Evolutionary conservation across 768 basidiomycete species (phyloP).

Genomic region (Favolaschia claudopus): DNA sequence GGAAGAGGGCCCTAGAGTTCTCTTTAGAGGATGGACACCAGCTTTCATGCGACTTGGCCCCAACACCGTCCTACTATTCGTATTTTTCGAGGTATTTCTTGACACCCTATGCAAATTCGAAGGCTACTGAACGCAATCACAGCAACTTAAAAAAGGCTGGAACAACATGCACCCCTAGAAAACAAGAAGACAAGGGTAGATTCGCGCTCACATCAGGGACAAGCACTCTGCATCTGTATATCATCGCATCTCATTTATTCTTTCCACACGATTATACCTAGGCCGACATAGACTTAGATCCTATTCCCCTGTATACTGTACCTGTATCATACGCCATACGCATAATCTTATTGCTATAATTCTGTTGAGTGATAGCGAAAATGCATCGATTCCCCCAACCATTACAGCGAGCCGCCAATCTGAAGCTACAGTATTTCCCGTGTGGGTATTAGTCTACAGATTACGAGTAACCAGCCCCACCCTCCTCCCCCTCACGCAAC

Average conservation of each 20-base stretch:
- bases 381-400: too few relatives aligned
- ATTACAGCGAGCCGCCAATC: too few relatives aligned
- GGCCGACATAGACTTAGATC: conserved; percentile 10
- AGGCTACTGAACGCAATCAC: conserved; percentile 11
- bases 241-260: neutral
- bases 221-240: neutral
- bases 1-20: conserved; percentile 77
- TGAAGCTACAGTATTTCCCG: too few relatives aligned
- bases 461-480: neutral
- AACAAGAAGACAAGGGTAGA: too few relatives aligned
- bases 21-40: conserved; percentile 92
- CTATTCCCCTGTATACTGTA: conserved; percentile 12
- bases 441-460: too few relatives aligned
- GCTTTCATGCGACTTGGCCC: conserved; percentile 86
- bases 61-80: conserved; percentile 85
- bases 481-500: neutral
- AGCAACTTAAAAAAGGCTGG: conserved; percentile 82
- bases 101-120: neutral
- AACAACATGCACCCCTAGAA: conserved; percentile 25
- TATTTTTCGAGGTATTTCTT: conserved; percentile 75
- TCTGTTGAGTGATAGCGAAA: too few relatives aligned
- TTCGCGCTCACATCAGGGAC: neutral
- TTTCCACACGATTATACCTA: neutral
- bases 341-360: too few relatives aligned
- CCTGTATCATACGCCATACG: neutral